Percentiles rank a stretch among this genome's conserved stretches.
Conservation (phyloP, 1,284 basidiomycete species). For the Ustilago sp. region DNA sequence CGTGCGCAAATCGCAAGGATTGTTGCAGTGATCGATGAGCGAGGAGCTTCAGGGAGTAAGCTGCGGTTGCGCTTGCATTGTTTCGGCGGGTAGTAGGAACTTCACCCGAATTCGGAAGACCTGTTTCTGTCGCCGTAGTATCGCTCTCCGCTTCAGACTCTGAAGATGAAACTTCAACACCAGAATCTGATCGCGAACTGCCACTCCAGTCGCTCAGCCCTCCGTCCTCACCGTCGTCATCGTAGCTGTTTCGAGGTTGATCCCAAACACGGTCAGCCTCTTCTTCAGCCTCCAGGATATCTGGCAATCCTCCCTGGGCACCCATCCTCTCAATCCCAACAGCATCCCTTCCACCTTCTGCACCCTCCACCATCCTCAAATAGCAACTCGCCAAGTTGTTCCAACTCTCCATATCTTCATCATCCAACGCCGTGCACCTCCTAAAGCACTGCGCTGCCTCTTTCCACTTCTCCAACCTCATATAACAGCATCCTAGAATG, state of each 20-base stretch:
- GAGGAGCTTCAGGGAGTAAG: constrained; percentile 79
- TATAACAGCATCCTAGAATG: constrained; percentile 88
- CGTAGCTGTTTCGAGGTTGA: constrained; percentile 8
- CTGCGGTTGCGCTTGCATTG: constrained; percentile 29
- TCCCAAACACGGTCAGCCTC: constrained; percentile 51
- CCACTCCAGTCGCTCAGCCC: constrained; percentile 48
- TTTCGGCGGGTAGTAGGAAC: background rate
- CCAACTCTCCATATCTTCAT: constrained; percentile 98
- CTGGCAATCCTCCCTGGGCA: constrained; percentile 33
- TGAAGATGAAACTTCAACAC: constrained; percentile 43
- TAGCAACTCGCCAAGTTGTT: constrained; percentile 97
- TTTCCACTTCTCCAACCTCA: constrained; percentile 79
- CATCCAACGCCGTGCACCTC: constrained; percentile 88
- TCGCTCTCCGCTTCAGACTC: constrained; percentile 40
- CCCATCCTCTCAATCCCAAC: constrained; percentile 46
- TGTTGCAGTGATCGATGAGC: constrained; percentile 95
- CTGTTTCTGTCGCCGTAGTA: constrained; percentile 40
- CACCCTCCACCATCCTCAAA: constrained; percentile 71
- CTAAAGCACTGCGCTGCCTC: constrained; percentile 85
- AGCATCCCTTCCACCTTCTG: constrained; percentile 21
- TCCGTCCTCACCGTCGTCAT: constrained; percentile 19
- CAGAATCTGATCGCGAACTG: constrained; percentile 45
- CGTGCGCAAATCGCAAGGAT: constrained; percentile 84
- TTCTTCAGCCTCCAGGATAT: constrained; percentile 49
- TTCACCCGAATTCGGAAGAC: constrained; percentile 29